Evolutionary conservation across 2,329 filamentous ascomycete genomes (phyloP), one percentile per base, ranked within the genome.

Genomic region (Colletotrichum incanum): DNA sequence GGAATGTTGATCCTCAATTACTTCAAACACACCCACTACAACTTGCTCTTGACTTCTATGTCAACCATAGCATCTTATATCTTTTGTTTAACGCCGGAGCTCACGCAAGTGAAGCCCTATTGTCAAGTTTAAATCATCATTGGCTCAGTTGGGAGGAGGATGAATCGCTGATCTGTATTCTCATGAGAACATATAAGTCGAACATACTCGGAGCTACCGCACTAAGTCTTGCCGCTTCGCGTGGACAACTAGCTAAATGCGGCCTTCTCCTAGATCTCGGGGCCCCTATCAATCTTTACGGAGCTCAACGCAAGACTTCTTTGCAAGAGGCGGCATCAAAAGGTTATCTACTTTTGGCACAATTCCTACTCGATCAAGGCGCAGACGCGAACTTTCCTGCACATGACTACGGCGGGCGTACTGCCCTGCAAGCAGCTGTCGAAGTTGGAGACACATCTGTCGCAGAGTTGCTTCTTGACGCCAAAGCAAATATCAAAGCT

Each of bases 101-200:
- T 12, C 6, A 5, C 6, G 14, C 1, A 18, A 14, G 28, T 18
- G 26, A 52, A 18, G 2, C 1, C 3, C 4, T 28, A 2, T 26
- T 52, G 1, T 58, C 23, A 6, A 11, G 5, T 16, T 20, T 28
- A 9, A 9, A 16, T 31, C 37, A 6, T 28, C 2, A 3, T 34
- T 9, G 47, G 5, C 18, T 1, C 2, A 0, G 5, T 28, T 20
- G 37, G 55, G 1, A 0, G 1, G 1, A 2, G 7, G 6, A 2
- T 0, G 14, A 9, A 0, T 26, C 11, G 20, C 1, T 16, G 1
- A 11, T 26, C 23, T 14, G 2, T 12, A 37, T 11, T 5, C 28
- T 55, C 8, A 2, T 55, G 1, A 34, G 9, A 34, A 55, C 3
- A 37, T 12, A 20, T 26, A 20, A 16, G 5, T 37, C 20, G n/a